These are phyloP conservation scores for Saturnispora serradocipensis DNA, from an alignment of 805 yeast species.

Conservation along the genomic window DNA sequence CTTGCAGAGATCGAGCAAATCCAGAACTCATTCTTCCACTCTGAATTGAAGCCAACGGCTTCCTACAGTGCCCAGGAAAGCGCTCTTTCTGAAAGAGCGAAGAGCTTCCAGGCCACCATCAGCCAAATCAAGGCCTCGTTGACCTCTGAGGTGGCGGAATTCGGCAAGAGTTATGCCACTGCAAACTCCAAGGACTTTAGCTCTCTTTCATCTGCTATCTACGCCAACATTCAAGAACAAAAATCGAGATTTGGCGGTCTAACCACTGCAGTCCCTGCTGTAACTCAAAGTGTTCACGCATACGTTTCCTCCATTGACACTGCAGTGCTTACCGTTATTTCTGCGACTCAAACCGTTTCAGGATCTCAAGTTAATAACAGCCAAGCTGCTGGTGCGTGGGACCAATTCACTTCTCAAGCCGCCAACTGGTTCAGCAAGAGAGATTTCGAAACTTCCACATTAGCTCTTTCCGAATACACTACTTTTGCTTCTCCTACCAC, in stretches of 20 bases:
- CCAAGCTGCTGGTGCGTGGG: neutral
- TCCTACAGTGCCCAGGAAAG: neutral
- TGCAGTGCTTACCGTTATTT: slow-evolving; percentile 2
- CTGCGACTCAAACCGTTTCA: neutral
- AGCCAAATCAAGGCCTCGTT: slow-evolving; percentile 4
- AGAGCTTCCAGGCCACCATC: slow-evolving; percentile 1
- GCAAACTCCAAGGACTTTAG: neutral
- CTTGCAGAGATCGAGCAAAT: slow-evolving; percentile 5
- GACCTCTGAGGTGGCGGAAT: neutral
- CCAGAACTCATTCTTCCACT: neutral
- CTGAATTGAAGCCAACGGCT: neutral
- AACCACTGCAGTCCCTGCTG: neutral
- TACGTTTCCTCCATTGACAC: neutral
- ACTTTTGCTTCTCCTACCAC: neutral
- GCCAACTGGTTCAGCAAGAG: slow-evolving; percentile 2
- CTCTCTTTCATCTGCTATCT: neutral
- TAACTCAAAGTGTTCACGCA: neutral
- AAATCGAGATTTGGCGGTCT: neutral
- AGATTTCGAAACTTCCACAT: neutral
- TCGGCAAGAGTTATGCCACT: neutral
- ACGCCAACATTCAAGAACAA: slow-evolving; percentile 5
- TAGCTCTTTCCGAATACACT: neutral
- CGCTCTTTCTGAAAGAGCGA: slow-evolving; percentile 7
- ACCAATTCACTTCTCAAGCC: neutral
- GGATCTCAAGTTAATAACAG: neutral